A percentile compares a stretch with the other conserved stretches of the same genome.
phyloP scores from a whole-genome alignment of 352 stramenopile species.

The Globisporangium echinulatum region DNA sequence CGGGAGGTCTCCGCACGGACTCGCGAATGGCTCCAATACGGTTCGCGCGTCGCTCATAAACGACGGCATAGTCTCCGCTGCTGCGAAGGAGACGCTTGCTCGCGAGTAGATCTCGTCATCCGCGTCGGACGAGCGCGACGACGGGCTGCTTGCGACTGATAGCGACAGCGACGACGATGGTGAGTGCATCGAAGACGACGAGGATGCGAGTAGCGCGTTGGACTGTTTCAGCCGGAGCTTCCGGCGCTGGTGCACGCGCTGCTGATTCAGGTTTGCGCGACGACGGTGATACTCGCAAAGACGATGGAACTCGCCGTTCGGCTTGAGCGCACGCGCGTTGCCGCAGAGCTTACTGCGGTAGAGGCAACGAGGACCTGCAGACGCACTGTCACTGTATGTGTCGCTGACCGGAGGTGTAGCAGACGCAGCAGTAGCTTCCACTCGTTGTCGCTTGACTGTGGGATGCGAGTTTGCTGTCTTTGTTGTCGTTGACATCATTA shows the following conservation, averaged over 20 bases:
- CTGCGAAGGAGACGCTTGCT: background rate
- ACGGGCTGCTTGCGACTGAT: background rate
- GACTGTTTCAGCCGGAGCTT: slow-evolving; percentile 1
- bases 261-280: slow-evolving; percentile 33
- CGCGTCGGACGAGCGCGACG: background rate
- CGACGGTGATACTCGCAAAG: slow-evolving; percentile 27
- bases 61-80: background rate
- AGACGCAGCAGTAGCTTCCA: background rate
- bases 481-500: background rate
- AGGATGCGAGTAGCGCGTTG: background rate
- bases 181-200: background rate
- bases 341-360: slow-evolving; percentile 26
- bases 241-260: slow-evolving; percentile 20
- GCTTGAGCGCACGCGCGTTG: slow-evolving; percentile 25
- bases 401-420: slow-evolving; percentile 1
- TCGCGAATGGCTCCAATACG: slow-evolving; percentile 5
- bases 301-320: slow-evolving; percentile 27
- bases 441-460: background rate
- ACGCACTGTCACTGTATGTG: background rate
- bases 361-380: background rate
- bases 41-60: background rate
- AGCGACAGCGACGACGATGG: background rate
- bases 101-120: background rate
- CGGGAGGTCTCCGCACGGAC: slow-evolving; percentile 7
- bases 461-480: background rate